phyloP scores from a whole-genome alignment of 106 monocot species.

The Allium cepa region DNA sequence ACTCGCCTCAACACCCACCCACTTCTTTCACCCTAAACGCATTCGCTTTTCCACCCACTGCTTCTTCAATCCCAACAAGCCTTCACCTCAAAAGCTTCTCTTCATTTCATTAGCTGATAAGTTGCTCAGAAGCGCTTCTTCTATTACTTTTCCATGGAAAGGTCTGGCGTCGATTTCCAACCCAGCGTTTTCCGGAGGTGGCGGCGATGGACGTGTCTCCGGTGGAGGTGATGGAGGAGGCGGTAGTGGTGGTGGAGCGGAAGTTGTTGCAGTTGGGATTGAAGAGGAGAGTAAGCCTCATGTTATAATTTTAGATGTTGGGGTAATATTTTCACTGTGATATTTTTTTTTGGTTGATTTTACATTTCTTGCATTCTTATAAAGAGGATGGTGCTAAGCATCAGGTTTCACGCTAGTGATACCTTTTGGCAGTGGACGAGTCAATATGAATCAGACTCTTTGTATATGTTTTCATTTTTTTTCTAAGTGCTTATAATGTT shows the following conservation, averaged over 20 bases:
- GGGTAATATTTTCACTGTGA: slow-evolving; percentile 35
- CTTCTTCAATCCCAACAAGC: slow-evolving; percentile 12
- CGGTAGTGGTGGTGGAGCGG: slow-evolving; percentile 20
- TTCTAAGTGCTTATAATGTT: neutral
- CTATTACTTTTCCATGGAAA: neutral
- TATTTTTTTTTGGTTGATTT: neutral
- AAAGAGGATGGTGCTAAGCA: too few relatives aligned
- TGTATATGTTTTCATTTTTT: neutral
- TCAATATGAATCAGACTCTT: neutral
- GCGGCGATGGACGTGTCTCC: slow-evolving; percentile 14
- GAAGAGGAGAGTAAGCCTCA: slow-evolving; percentile 43
- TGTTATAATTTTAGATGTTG: slow-evolving; percentile 89
- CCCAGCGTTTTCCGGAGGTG: slow-evolving; percentile 24
- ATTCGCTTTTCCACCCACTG: neutral
- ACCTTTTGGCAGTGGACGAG: too few relatives aligned
- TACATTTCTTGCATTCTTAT: neutral
- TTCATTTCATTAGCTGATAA: slow-evolving; percentile 31
- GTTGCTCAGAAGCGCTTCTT: slow-evolving; percentile 15
- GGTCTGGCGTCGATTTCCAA: slow-evolving; percentile 41
- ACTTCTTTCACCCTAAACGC: slow-evolving; percentile 6
- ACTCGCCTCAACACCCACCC: slow-evolving; percentile 14
- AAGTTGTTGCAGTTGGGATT: slow-evolving; percentile 15
- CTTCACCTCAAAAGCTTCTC: slow-evolving; percentile 16
- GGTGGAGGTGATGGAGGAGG: slow-evolving; percentile 31
- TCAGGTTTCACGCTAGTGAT: too few relatives aligned